Conservation (phyloP, 2,329 filamentous ascomycete genomes). For the Penicillium sp. region DNA sequence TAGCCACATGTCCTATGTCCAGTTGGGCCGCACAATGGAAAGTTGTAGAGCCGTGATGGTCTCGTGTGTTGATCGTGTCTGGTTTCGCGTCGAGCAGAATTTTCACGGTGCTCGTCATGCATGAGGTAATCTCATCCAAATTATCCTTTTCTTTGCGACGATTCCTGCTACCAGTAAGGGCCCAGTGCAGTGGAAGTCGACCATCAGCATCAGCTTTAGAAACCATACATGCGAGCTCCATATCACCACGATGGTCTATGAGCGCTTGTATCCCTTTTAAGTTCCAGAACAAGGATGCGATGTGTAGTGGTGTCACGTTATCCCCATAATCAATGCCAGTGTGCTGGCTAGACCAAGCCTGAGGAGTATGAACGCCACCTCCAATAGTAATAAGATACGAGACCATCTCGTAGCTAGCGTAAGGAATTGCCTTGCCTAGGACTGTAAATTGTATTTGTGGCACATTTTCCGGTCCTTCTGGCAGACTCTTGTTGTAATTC, state of each 20-base stretch:
- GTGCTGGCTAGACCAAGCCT: not conserved
- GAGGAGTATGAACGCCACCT: not conserved
- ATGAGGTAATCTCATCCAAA: not conserved
- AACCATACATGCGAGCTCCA: not conserved
- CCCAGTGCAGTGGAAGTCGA: not conserved
- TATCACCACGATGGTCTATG: not conserved
- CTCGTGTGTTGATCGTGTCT: not conserved
- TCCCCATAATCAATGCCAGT: not conserved
- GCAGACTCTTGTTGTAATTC: not conserved
- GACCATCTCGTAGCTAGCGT: not conserved
- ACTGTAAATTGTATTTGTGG: not conserved
- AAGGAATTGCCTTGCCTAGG: not conserved
- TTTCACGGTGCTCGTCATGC: not conserved
- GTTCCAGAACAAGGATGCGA: not conserved
- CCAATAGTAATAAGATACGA: not conserved
- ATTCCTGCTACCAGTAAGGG: not conserved
- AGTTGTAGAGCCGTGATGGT: not conserved
- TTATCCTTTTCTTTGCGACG: not conserved
- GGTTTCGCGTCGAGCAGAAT: not conserved
- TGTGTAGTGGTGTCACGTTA: not conserved
- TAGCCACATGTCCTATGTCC: not conserved
- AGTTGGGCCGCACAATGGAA: not conserved
- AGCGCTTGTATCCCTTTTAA: not conserved
- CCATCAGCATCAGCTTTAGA: not conserved
- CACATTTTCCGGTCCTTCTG: not conserved